Evolutionary conservation across 495 filamentous ascomycete genomes (phyloP).

Genomic region (Aspergillus funiculosus): DNA sequence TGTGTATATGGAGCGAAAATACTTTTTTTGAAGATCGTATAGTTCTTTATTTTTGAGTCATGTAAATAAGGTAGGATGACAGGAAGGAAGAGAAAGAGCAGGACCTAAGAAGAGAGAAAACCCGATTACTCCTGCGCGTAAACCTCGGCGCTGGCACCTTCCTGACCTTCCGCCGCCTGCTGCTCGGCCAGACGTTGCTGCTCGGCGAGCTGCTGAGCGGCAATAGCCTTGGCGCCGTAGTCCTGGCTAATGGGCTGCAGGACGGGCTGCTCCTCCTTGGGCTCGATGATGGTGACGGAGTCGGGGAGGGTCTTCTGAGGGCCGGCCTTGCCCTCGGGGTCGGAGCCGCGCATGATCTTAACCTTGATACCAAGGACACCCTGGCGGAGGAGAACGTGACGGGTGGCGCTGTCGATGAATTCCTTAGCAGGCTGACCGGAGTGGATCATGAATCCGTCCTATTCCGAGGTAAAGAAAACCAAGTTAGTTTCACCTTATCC

Average conservation of each 20-base stretch:
- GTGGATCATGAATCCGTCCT: slow-evolving; percentile 99
- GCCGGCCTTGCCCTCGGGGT: slow-evolving; percentile 98
- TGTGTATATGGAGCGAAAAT: not conserved
- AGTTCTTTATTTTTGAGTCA: slow-evolving; percentile 40
- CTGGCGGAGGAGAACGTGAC: slow-evolving; percentile 98
- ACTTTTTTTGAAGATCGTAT: slow-evolving; percentile 35
- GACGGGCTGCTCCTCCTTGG: slow-evolving; percentile 95
- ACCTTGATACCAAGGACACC: slow-evolving; percentile 99
- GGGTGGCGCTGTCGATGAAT: slow-evolving; percentile 97
- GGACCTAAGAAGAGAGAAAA: slow-evolving; percentile 27
- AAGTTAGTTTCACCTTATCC: not conserved
- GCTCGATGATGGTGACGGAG: slow-evolving; percentile 98
- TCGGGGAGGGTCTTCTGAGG: slow-evolving; percentile 95
- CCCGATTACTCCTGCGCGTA: slow-evolving; percentile 44
- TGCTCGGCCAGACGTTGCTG: slow-evolving; percentile 60
- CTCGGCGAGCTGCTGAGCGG: slow-evolving; percentile 78
- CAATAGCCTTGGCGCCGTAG: slow-evolving; percentile 93
- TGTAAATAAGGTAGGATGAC: slow-evolving; percentile 40
- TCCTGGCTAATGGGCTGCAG: slow-evolving; percentile 93
- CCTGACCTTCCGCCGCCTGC: slow-evolving; percentile 45
- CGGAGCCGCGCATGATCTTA: slow-evolving; percentile 99
- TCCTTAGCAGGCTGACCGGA: slow-evolving; percentile 98
- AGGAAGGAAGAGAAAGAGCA: slow-evolving; percentile 30
- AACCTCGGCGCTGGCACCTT: slow-evolving; percentile 39
- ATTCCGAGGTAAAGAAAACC: slow-evolving; percentile 4